Evolutionary conservation across 2,329 filamentous ascomycete species (phyloP).

Genomic region (Ciborinia camelliae): DNA sequence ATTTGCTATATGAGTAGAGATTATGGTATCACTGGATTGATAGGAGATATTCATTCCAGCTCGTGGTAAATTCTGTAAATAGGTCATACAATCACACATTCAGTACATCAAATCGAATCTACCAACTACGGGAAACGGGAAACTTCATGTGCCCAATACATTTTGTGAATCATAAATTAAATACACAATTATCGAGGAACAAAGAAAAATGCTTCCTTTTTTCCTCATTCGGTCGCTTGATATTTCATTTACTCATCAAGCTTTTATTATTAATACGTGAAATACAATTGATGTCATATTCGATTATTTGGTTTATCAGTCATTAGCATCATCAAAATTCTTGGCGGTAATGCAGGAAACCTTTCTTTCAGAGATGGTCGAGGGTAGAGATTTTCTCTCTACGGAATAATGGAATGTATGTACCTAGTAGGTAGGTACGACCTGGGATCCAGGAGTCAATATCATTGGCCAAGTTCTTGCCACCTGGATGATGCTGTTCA

Average conservation of each 20-base stretch:
- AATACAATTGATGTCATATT: not conserved
- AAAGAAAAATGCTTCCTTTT: not conserved
- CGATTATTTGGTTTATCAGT: not conserved
- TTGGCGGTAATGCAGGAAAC: not conserved
- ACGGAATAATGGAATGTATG: not conserved
- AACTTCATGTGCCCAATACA: not conserved
- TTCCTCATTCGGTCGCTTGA: not conserved
- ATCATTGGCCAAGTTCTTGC: not conserved
- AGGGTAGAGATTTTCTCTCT: too few species aligned
- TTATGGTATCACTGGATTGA: not conserved
- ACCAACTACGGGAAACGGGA: not conserved
- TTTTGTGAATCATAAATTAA: not conserved
- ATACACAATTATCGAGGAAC: not conserved
- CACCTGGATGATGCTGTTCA: not conserved
- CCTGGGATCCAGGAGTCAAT: not conserved
- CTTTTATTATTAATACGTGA: not conserved
- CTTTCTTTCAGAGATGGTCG: conserved; percentile 4
- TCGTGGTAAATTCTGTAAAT: not conserved
- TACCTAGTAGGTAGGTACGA: not conserved
- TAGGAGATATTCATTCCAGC: not conserved
- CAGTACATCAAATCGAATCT: not conserved
- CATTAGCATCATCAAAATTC: not conserved
- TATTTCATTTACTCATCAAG: too few species aligned
- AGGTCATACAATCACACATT: not conserved
- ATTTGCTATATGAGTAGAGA: not conserved